Evolutionary conservation across 352 stramenopile genomes (phyloP), one percentile per base, ranked within the genome.

Genomic region (Phytopythium cucurbitacearum): DNA sequence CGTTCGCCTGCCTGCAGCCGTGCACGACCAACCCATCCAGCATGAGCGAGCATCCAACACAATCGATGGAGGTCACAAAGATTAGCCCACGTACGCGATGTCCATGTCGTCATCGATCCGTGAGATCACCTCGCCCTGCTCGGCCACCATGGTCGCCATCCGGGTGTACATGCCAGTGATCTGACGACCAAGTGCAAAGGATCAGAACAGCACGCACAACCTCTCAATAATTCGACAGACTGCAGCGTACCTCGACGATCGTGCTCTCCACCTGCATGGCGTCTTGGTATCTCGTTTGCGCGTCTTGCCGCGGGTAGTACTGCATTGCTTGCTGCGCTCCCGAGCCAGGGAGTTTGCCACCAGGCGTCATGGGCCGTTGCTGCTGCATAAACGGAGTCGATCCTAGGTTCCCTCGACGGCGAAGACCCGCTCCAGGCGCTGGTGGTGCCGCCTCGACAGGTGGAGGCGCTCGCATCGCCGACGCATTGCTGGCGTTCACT

Each of bases 81-180:
- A 36, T 7, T 3, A 28, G 51, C 51, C 16, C 0, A 83, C 80
- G 69, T 88, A 91, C 80, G 84, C 84, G n/a, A 90, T 74, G 43
- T 89, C 69, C 77, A 94, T 91, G 64, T 94, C 75, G 57, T 94
- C 84, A 52, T 94, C 84, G 51, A 94, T 94, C 10, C 84, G 80
- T 15, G 71, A 74, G 40, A 94, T 85, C 43, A 91, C 76, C 51
- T 94, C 79, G 16, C 81, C 80, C 62, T 94, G 82, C 47, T 90
- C 75, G 5, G 79, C 71, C 4, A 94, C 76, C 78, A 94, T 87
- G 2, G 71, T 87, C 34, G 84, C 80, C 84, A 94, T 94, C 10
- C 80, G 75, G 10, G 77, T 91, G 67, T 91, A 94, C 84, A 94
- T 94, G 16, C 80, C 77, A 32, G 76, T 87, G 53, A 94, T 94